phyloP scores from a whole-genome alignment of 441 rosid species.

The Populus hybrid region DNA sequence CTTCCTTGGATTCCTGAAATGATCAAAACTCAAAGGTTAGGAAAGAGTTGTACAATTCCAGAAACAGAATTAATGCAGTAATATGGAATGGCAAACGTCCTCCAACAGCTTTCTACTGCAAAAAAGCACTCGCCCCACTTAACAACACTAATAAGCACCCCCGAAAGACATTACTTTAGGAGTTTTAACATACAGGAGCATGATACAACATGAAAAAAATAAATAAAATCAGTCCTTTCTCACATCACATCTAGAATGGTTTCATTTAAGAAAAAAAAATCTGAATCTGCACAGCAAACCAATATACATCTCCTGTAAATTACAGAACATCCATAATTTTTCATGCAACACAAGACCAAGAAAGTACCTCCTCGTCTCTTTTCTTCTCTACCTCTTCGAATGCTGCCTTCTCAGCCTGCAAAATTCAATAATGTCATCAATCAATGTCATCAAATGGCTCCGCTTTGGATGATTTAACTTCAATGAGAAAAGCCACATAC shows the following conservation, averaged over 20 bases:
- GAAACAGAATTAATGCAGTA: background rate
- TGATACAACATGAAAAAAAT: background rate
- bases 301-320: too few species aligned
- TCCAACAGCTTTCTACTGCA: too few species aligned
- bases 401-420: constrained; percentile 90
- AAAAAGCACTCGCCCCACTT: too few species aligned
- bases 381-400: constrained; percentile 89
- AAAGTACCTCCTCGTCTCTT: constrained; percentile 70
- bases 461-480: background rate
- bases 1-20: constrained; percentile 68
- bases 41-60: background rate
- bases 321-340: background rate
- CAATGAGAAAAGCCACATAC: constrained; percentile 36
- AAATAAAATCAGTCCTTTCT: background rate
- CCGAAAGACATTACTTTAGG: background rate
- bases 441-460: background rate
- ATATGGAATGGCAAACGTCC: too few species aligned
- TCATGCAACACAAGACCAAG: background rate
- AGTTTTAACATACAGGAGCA: background rate
- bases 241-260: too few species aligned
- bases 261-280: too few species aligned
- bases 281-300: too few species aligned
- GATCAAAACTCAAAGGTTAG: constrained; percentile 4
- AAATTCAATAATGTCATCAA: constrained; percentile 11
- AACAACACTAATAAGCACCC: background rate